phyloP scores from a whole-genome alignment of 306 rosid genomes.

The Carpinus fangiana region DNA sequence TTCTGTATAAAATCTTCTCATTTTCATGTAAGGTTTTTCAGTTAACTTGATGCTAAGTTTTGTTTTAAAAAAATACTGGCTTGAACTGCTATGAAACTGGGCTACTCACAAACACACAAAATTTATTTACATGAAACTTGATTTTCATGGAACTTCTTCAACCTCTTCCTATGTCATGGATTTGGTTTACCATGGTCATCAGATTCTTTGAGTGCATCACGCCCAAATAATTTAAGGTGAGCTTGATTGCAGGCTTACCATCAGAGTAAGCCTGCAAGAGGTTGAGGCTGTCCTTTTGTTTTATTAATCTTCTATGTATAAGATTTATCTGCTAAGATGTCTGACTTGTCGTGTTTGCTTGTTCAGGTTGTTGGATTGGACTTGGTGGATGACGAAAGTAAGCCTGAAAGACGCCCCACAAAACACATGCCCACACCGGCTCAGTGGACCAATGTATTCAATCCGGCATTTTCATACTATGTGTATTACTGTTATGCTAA shows the following conservation, averaged over 20 bases:
- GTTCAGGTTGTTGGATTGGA: constrained; percentile 91
- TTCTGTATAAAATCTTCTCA: constrained; percentile 5
- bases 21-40: constrained; percentile 2
- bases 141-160: constrained; percentile 1
- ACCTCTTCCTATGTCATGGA: neutral
- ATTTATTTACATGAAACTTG: neutral
- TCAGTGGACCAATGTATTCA: constrained; percentile 93
- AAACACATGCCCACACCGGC: constrained; percentile 99
- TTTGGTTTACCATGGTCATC: neutral
- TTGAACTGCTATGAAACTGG: neutral
- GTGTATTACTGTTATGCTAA: constrained; percentile 96
- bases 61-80: neutral
- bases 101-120: neutral
- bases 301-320: neutral
- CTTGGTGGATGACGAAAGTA: constrained; percentile 95
- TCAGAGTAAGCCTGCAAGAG: neutral
- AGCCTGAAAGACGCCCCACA: constrained; percentile 98
- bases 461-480: constrained; percentile 95
- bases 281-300: constrained; percentile 8
- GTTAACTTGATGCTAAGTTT: neutral
- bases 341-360: constrained; percentile 14
- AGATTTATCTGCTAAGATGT: neutral
- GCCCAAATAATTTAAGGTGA: neutral
- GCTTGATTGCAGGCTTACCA: neutral
- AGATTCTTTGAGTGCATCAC: neutral